These are phyloP conservation scores for Colletotrichum camelliae DNA, from an alignment of 2,329 filamentous ascomycete species.

Conservation along the genomic window DNA sequence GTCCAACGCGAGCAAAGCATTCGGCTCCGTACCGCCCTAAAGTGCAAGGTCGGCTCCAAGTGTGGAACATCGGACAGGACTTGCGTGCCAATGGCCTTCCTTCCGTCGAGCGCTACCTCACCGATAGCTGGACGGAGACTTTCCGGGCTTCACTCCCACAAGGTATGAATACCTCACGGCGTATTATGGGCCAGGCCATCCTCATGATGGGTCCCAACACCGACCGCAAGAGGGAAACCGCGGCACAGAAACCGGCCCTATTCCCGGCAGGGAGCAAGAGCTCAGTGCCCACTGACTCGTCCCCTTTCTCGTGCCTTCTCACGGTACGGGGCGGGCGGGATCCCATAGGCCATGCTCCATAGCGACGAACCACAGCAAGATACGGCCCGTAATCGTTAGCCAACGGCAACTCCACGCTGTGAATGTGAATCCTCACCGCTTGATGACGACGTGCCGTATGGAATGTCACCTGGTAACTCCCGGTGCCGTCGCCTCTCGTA, in stretches of 20 bases:
- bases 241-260: slow-evolving; percentile 10
- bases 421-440: slow-evolving; percentile 17
- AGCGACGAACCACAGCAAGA: slow-evolving; percentile 7
- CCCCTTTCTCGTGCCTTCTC: slow-evolving; percentile 4
- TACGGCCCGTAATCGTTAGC: slow-evolving; percentile 19
- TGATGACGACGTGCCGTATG: slow-evolving; percentile 13
- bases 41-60: background rate
- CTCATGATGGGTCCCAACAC: slow-evolving; percentile 3
- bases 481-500: background rate
- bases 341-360: background rate
- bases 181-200: background rate
- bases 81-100: slow-evolving; percentile 6
- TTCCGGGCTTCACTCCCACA: background rate
- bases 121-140: slow-evolving; percentile 16
- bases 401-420: slow-evolving; percentile 14
- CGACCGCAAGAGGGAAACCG: background rate
- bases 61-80: background rate
- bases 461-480: slow-evolving; percentile 16
- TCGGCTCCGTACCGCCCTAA: slow-evolving; percentile 3
- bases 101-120: slow-evolving; percentile 1
- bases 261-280: background rate
- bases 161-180: background rate
- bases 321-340: background rate
- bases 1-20: background rate
- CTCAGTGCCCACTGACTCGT: slow-evolving; percentile 11